These are phyloP conservation scores for Saccharomyces eubayanus DNA, from an alignment of 805 yeast genomes.

Conservation along the genomic window DNA sequence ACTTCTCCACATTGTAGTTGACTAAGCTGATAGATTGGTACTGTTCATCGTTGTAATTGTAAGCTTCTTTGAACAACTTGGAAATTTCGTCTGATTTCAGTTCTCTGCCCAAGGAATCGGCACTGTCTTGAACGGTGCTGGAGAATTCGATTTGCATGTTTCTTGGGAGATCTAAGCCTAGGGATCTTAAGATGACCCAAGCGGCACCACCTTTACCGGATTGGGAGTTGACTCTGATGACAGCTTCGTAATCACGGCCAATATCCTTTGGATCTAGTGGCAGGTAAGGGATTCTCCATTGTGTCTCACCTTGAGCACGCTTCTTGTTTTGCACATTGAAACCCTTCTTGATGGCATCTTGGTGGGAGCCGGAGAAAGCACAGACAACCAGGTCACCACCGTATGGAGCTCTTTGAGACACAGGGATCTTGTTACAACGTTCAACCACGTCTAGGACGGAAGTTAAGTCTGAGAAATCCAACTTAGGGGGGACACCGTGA, in stretches of 20 bases:
- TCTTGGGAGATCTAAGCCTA: constrained; percentile 70
- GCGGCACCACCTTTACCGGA: constrained; percentile 89
- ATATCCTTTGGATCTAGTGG: constrained; percentile 77
- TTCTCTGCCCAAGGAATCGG: constrained; percentile 63
- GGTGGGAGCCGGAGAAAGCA: constrained; percentile 71
- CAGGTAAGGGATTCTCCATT: constrained; percentile 68
- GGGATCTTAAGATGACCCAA: constrained; percentile 63
- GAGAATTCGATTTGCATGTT: constrained; percentile 62
- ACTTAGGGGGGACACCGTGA: constrained; percentile 62
- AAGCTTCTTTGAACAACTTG: constrained; percentile 45
- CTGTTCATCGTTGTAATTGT: constrained; percentile 38
- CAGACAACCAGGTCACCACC: constrained; percentile 72
- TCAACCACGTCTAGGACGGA: constrained; percentile 61
- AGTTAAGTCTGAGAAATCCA: constrained; percentile 64
- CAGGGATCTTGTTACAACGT: constrained; percentile 69
- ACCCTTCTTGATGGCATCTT: constrained; percentile 64
- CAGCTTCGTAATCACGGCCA: constrained; percentile 75
- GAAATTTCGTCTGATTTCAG: constrained; percentile 59
- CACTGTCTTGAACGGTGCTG: constrained; percentile 50
- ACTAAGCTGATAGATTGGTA: constrained; percentile 30
- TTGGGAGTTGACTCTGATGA: constrained; percentile 75
- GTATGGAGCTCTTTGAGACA: constrained; percentile 69
- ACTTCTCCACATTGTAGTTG: constrained; percentile 36
- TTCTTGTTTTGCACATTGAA: constrained; percentile 47
- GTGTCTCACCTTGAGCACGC: constrained; percentile 39